These are phyloP conservation scores for Exophiala mesophila DNA, from an alignment of 2,329 filamentous ascomycete species.

Conservation along the genomic window DNA sequence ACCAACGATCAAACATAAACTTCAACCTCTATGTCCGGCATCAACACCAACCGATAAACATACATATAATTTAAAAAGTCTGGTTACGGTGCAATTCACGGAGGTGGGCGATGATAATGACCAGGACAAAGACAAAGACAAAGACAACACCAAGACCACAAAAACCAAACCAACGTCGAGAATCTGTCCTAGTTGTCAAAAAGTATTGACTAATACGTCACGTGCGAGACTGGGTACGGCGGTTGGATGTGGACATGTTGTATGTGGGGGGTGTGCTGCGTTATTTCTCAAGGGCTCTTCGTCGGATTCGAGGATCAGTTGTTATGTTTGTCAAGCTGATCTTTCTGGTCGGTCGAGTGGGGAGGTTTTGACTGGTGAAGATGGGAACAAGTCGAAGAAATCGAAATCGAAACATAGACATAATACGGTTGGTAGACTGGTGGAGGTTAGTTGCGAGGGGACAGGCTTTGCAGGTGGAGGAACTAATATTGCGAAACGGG, in stretches of 20 bases:
- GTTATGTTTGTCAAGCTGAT: conserved; percentile 82
- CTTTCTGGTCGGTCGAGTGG: conserved; percentile 44
- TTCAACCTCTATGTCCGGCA: conserved; percentile 69
- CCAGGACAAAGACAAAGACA: neutral
- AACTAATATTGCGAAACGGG: conserved; percentile 71
- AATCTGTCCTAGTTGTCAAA: conserved; percentile 81
- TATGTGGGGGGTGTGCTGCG: conserved; percentile 78
- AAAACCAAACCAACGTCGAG: conserved; percentile 43
- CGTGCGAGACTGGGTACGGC: conserved; percentile 78
- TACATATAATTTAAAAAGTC: conserved; percentile 68
- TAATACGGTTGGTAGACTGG: conserved; percentile 63
- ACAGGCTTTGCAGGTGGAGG: conserved; percentile 92
- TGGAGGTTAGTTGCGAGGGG: conserved; percentile 77
- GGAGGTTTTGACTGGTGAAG: conserved; percentile 10
- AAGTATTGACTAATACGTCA: conserved; percentile 73
- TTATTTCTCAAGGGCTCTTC: conserved; percentile 63
- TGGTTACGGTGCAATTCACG: conserved; percentile 72
- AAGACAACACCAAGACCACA: conserved; percentile 34
- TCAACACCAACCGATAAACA: conserved; percentile 64
- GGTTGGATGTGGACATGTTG: conserved; percentile 70
- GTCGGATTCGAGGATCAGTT: conserved; percentile 46
- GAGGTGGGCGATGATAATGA: conserved; percentile 57
- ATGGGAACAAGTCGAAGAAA: conserved; percentile 32
- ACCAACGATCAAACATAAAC: conserved; percentile 59
- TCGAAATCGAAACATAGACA: conserved; percentile 49